Percentiles rank a stretch among this genome's conserved stretches.
These are phyloP conservation scores for Eleusine indica DNA, from an alignment of 176 grass and related monocot genomes.

Conservation along the genomic window DNA sequence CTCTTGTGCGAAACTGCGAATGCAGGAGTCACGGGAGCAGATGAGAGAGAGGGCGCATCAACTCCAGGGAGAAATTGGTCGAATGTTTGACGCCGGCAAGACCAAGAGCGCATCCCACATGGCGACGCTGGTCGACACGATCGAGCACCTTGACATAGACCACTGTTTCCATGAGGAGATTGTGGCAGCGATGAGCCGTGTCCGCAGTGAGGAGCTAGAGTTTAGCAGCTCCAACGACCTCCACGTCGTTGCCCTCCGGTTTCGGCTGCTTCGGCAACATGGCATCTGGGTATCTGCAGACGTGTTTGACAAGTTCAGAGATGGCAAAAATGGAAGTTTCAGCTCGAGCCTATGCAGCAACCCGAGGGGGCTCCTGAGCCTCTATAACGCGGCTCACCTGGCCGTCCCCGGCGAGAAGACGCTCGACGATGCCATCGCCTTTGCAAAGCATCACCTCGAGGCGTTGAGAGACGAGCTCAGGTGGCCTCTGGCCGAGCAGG, in stretches of 20 bases:
- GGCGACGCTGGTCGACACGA: background rate
- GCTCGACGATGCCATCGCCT: background rate
- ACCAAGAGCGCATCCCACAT: background rate
- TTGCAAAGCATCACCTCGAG: background rate
- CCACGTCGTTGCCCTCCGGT: background rate
- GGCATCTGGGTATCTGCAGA: background rate
- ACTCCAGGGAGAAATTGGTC: background rate
- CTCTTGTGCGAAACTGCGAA: background rate
- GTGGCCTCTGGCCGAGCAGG: background rate
- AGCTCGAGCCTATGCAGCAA: background rate
- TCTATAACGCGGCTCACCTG: conserved; percentile 8
- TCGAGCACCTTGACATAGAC: background rate
- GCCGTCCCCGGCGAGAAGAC: background rate
- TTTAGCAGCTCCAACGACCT: background rate
- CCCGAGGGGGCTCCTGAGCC: background rate
- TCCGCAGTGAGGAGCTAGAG: background rate
- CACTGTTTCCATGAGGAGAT: background rate
- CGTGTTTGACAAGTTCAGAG: background rate
- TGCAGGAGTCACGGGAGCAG: background rate
- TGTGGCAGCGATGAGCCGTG: background rate
- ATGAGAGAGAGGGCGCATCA: background rate
- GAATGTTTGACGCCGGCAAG: background rate
- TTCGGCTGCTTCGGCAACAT: conserved; percentile 1
- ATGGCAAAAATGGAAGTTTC: background rate
- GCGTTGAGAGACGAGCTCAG: too few species aligned